Evolutionary conservation across 2,329 filamentous ascomycete species (phyloP), one percentile per base, ranked within the genome.

Genomic region (Colletotrichum spinosum): DNA sequence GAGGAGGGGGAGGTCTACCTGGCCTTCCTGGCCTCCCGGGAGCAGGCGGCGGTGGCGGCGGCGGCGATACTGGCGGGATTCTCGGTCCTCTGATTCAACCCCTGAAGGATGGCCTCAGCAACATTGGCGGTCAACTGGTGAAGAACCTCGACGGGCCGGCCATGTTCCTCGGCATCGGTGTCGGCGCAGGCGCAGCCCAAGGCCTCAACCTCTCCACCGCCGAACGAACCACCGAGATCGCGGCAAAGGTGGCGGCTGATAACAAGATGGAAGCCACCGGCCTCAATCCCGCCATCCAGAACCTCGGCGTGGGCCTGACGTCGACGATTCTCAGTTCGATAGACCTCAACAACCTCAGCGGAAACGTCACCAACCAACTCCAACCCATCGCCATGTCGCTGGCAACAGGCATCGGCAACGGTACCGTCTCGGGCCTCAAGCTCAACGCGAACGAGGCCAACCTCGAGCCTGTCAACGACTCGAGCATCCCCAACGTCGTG

Each of bases 251-350:
- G 3, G 71, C 71, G 2, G 56, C 70, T 13, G 70, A 73, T 17
- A 76, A 75, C 66, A 68, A 69, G n/a, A 71, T 74, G 70, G 53
- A 71, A 9, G 70, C 69, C 10, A 72, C 70, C 8, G 73, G 74
- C 13, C 65, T 77, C 17, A 75, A 76, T 58, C 71, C 73, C 0
- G 64, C 70, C 3, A 67, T 77, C 50, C 70, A 75, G 55, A 75
- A 72, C 52, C 67, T 73, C 7, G 73, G 72, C 42, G 71, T 72
- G 52, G 75, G 75, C 2, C 65, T 74, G 2, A 67, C 71, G 1
- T 69, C 73, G 0, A 72, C 74, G 4, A 67, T 75, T 1, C 58
- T 77, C 5, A 70, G 72, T 12, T 55, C 74, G 3, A 49, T 74
- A 35, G 67, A 73, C 56, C 11, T 73, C 33, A 65, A 57, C 0